Evolutionary conservation across 805 yeast genomes (phyloP).

Genomic region (Nakazawaea sp.): DNA sequence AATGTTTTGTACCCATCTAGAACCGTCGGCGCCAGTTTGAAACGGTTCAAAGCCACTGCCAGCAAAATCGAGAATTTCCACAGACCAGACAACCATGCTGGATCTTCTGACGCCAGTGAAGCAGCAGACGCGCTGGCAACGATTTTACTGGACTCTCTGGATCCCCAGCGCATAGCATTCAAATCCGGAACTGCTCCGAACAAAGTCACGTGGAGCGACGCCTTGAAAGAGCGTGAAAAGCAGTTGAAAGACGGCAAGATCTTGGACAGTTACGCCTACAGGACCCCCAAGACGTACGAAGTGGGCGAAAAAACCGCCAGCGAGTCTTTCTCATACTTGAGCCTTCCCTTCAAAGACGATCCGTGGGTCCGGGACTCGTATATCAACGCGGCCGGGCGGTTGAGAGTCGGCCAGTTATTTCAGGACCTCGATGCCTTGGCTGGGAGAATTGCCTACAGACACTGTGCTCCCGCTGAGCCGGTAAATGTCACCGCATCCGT

Average conservation of each 20-base stretch:
- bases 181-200: slow-evolving; percentile 19
- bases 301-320: slow-evolving; percentile 67
- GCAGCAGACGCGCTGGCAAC: slow-evolving; percentile 77
- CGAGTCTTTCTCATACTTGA: slow-evolving; percentile 68
- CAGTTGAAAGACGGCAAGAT: slow-evolving; percentile 69
- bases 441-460: slow-evolving; percentile 88
- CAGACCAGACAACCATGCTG: slow-evolving; percentile 21
- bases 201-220: slow-evolving; percentile 81
- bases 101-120: slow-evolving; percentile 43
- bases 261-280: slow-evolving; percentile 64
- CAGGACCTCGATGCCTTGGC: slow-evolving; percentile 94
- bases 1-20: too few relatives aligned
- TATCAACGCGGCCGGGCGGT: slow-evolving; percentile 84
- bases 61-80: slow-evolving; percentile 15
- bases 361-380: slow-evolving; percentile 78
- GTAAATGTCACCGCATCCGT: slow-evolving; percentile 94
- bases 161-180: slow-evolving; percentile 35
- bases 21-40: neutral
- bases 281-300: slow-evolving; percentile 62
- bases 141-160: slow-evolving; percentile 52
- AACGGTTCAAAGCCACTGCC: slow-evolving; percentile 4
- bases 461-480: slow-evolving; percentile 93
- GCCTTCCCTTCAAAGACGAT: slow-evolving; percentile 81
- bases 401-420: slow-evolving; percentile 87
- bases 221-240: slow-evolving; percentile 64